Conservation (phyloP, 805 yeast genomes). For the Yarrowia porcina region DNA sequence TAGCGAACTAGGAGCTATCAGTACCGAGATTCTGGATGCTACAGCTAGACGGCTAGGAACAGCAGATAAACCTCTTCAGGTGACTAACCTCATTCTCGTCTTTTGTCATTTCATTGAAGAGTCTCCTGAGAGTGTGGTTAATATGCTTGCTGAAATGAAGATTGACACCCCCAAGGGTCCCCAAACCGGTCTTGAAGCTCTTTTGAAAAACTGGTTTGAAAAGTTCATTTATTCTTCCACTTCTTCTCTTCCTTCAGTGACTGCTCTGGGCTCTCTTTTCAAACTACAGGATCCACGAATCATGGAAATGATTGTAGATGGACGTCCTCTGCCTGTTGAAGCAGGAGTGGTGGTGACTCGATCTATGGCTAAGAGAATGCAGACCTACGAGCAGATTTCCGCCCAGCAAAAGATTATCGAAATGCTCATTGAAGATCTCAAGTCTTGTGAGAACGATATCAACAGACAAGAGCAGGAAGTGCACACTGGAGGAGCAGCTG, state of each 20-base stretch:
- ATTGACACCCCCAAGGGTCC: constrained; percentile 21
- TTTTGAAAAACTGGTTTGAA: constrained; percentile 78
- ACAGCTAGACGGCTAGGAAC: constrained; percentile 62
- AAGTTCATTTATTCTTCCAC: constrained; percentile 29
- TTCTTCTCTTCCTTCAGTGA: constrained; percentile 44
- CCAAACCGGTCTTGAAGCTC: constrained; percentile 42
- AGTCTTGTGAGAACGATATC: constrained; percentile 51
- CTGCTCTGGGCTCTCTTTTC: constrained; percentile 68
- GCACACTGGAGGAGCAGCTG: constrained; percentile 24
- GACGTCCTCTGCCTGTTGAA: constrained; percentile 64
- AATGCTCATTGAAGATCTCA: constrained; percentile 68
- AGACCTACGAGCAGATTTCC: constrained; percentile 56
- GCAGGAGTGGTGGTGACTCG: constrained; percentile 74
- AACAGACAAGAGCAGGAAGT: constrained; percentile 27
- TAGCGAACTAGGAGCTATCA: constrained; percentile 40
- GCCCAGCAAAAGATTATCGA: constrained; percentile 71
- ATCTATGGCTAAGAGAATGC: constrained; percentile 61
- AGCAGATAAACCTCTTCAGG: constrained; percentile 67
- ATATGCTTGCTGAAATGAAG: constrained; percentile 50
- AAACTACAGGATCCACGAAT: constrained; percentile 55
- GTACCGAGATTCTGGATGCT: constrained; percentile 63
- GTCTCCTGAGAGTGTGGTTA: constrained; percentile 61
- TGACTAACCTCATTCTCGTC: constrained; percentile 72
- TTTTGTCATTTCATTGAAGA: constrained; percentile 65
- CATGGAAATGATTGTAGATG: constrained; percentile 58